A percentile compares a stretch with the other conserved stretches of the same genome.
These are phyloP conservation scores for Solanum acaule DNA, from an alignment of 257 asterid species.

Conservation along the genomic window DNA sequence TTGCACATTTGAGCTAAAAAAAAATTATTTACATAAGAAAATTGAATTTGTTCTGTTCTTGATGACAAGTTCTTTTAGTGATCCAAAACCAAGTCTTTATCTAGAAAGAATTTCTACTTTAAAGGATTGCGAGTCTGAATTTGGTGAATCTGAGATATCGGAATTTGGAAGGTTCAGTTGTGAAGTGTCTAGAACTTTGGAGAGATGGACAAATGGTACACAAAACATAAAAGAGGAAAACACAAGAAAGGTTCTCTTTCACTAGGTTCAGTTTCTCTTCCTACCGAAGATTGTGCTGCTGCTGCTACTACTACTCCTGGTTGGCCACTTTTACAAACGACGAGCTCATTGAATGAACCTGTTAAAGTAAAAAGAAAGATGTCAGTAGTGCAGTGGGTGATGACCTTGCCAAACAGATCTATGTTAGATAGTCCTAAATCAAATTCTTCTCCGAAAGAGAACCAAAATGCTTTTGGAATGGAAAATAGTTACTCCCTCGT, in stretches of 20 bases:
- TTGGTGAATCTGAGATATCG: constrained; percentile 54
- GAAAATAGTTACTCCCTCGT: not conserved
- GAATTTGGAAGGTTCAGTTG: constrained; percentile 46
- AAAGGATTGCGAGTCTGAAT: constrained; percentile 46
- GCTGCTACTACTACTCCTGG: constrained; percentile 74
- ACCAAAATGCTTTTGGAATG: constrained; percentile 7
- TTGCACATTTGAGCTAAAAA: not conserved
- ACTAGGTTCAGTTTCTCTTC: constrained; percentile 54
- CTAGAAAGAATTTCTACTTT: constrained; percentile 5
- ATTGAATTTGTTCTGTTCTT: not conserved
- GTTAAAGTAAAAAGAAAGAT: constrained; percentile 47
- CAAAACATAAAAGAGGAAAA: constrained; percentile 26
- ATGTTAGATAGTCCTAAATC: constrained; percentile 30
- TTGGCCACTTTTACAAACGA: constrained; percentile 83
- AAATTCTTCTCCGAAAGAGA: constrained; percentile 13
- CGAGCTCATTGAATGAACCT: constrained; percentile 37
- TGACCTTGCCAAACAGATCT: constrained; percentile 62
- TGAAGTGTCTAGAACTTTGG: constrained; percentile 20
- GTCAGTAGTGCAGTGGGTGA: constrained; percentile 89
- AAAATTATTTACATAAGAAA: not conserved
- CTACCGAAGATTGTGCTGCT: constrained; percentile 46
- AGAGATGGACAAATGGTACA: constrained; percentile 9
- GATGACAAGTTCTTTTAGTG: constrained; percentile 24
- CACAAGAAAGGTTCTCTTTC: constrained; percentile 49
- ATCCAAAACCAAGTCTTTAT: constrained; percentile 45